phyloP scores from a whole-genome alignment of 1,284 basidiomycete species.

The Ustilago crameri region DNA sequence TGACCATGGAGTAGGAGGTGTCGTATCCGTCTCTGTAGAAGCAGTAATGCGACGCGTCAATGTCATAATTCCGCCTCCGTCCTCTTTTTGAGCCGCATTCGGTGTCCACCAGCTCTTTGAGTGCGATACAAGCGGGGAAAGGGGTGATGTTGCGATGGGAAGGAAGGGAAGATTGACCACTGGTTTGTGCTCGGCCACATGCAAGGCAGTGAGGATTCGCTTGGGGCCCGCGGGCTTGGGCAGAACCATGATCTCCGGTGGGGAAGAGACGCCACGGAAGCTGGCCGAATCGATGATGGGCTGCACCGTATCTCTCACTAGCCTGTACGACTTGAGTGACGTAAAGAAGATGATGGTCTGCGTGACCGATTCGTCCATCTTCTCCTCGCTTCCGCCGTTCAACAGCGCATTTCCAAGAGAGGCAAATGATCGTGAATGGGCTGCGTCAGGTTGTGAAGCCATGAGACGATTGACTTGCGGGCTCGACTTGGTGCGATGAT shows the following conservation, averaged over 20 bases:
- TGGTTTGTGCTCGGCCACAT: constrained; percentile 67
- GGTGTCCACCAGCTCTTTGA: constrained; percentile 46
- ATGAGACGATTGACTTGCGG: constrained; percentile 45
- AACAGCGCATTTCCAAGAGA: constrained; percentile 17
- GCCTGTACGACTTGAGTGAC: constrained; percentile 48
- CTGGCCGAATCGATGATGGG: constrained; percentile 55
- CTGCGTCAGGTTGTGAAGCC: constrained; percentile 17
- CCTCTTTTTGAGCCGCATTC: constrained; percentile 12
- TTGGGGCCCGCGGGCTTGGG: constrained; percentile 53
- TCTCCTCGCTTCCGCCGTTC: background rate
- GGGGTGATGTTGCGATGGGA: constrained; percentile 89
- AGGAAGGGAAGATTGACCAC: constrained; percentile 86
- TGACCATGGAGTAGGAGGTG: constrained; percentile 32
- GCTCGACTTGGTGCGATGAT: constrained; percentile 50
- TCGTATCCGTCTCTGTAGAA: constrained; percentile 27
- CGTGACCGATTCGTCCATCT: constrained; percentile 28
- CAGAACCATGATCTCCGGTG: constrained; percentile 58
- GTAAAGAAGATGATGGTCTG: constrained; percentile 60
- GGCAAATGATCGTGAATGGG: constrained; percentile 25
- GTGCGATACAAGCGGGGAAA: constrained; percentile 55
- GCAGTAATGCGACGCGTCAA: constrained; percentile 20
- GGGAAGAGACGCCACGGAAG: constrained; percentile 34
- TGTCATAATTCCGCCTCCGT: constrained; percentile 33
- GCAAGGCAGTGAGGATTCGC: constrained; percentile 51
- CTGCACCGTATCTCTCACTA: constrained; percentile 48